These are phyloP conservation scores for Alopecurus myosuroides DNA, from an alignment of 176 grass and related monocot genomes.

Conservation along the genomic window DNA sequence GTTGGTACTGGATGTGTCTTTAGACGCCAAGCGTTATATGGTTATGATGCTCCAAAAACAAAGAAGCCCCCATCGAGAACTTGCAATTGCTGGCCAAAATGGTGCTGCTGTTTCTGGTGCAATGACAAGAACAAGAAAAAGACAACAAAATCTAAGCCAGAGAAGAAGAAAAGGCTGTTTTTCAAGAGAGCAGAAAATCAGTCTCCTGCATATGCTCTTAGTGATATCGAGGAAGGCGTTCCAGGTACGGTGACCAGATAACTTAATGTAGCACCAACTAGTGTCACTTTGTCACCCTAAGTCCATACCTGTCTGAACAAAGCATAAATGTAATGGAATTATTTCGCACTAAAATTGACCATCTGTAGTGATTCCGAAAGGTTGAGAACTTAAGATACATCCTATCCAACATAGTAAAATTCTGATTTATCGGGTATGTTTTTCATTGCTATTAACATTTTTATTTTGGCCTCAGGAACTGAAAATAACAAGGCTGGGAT, in stretches of 20 bases:
- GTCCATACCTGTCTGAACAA: too few relatives aligned
- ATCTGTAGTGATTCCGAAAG: too few relatives aligned
- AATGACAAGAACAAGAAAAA: constrained; percentile 60
- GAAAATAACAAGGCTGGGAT: neutral
- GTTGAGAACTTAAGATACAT: too few relatives aligned
- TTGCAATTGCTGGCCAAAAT: neutral
- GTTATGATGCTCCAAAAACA: constrained; percentile 57
- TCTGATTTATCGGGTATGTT: too few relatives aligned
- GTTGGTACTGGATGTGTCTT: constrained; percentile 92
- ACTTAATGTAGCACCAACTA: too few relatives aligned
- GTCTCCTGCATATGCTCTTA: neutral
- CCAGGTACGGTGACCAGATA: neutral
- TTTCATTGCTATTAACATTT: too few relatives aligned
- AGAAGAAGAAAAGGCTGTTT: neutral
- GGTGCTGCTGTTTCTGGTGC: constrained; percentile 37
- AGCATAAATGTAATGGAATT: too few relatives aligned
- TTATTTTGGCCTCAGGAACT: neutral
- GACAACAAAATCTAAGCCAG: neutral
- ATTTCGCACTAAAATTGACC: too few relatives aligned
- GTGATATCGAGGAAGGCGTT: neutral
- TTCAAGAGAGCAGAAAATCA: neutral
- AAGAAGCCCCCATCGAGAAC: neutral
- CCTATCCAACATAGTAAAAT: too few relatives aligned
- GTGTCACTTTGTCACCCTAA: too few relatives aligned
- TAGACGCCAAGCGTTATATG: constrained; percentile 83